Percentiles rank a stretch among this genome's conserved stretches.
phyloP scores from a whole-genome alignment of 2,329 filamentous ascomycete genomes.

The Neofusicoccum kwambonambiense region DNA sequence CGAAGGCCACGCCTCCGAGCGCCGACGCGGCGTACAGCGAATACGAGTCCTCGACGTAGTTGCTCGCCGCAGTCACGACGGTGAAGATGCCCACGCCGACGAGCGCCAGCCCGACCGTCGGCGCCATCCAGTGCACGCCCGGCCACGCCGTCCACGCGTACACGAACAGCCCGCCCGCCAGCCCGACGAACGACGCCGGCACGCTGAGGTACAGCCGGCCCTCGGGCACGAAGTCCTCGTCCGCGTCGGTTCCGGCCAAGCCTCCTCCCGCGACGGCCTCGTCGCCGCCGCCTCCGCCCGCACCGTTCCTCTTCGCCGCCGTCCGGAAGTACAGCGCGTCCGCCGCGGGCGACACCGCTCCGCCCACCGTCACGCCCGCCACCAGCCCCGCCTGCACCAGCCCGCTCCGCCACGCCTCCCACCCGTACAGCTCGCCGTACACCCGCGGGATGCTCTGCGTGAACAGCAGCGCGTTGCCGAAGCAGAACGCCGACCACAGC shows the following conservation, averaged over 20 bases:
- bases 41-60: constrained; percentile 51
- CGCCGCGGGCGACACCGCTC: constrained; percentile 36
- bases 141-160: constrained; percentile 27
- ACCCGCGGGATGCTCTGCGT: constrained; percentile 49
- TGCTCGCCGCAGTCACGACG: constrained; percentile 50
- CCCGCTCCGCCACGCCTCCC: constrained; percentile 41
- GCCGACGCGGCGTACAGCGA: constrained; percentile 51
- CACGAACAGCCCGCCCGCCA: constrained; percentile 30
- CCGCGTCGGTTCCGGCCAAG: constrained; percentile 34
- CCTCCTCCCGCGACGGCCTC: neutral
- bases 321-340: constrained; percentile 43
- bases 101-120: constrained; percentile 27
- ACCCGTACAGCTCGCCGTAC: constrained; percentile 42
- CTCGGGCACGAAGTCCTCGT: constrained; percentile 43
- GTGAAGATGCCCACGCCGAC: constrained; percentile 32
- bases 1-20: constrained; percentile 48
- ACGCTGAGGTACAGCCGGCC: constrained; percentile 45
- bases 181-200: constrained; percentile 42
- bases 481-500: constrained; percentile 50
- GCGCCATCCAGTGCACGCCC: constrained; percentile 29
- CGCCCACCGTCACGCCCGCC: constrained; percentile 47
- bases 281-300: too few species aligned
- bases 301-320: constrained; percentile 46
- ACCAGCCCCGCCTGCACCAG: constrained; percentile 47
- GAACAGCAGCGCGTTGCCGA: constrained; percentile 48